Evolutionary conservation across 2,329 filamentous ascomycete genomes (phyloP).

Genomic region (Hypoxylon sp.): DNA sequence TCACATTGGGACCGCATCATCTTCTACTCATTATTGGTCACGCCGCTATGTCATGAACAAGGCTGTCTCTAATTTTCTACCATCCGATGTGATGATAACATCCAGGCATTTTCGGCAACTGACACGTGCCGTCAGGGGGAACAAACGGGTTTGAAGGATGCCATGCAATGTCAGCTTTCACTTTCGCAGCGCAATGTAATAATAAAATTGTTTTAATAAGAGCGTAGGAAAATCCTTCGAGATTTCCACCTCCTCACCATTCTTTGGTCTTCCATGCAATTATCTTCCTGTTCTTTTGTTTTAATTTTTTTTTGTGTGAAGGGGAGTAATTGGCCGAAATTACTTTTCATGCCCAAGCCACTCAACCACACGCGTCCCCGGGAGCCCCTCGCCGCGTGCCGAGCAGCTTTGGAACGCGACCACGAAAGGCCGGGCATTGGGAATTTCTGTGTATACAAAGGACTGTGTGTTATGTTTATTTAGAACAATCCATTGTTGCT

Average conservation of each 20-base stretch:
- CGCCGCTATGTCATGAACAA: slow-evolving; percentile 4
- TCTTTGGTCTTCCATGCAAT: slow-evolving; percentile 2
- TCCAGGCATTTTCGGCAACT: slow-evolving; percentile 5
- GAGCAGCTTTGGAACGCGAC: slow-evolving; percentile 32
- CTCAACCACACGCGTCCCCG: slow-evolving; percentile 29
- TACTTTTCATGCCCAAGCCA: slow-evolving; percentile 39
- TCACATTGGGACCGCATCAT: not conserved
- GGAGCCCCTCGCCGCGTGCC: not conserved
- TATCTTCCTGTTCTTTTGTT: slow-evolving; percentile 12
- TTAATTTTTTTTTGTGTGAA: slow-evolving; percentile 34
- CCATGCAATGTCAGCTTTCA: slow-evolving; percentile 37
- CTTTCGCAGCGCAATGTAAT: slow-evolving; percentile 32
- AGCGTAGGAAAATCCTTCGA: slow-evolving; percentile 24
- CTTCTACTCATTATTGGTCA: slow-evolving; percentile 1
- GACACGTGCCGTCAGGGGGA: not conserved
- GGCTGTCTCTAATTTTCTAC: slow-evolving; percentile 1
- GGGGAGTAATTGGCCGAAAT: slow-evolving; percentile 37
- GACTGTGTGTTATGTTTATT: slow-evolving; percentile 8
- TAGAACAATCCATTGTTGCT: not conserved
- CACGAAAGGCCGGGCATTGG: slow-evolving; percentile 23
- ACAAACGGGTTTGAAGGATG: slow-evolving; percentile 27
- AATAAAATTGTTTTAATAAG: slow-evolving; percentile 25
- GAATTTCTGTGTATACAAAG: slow-evolving; percentile 16
- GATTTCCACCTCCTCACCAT: slow-evolving; percentile 13
- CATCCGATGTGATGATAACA: slow-evolving; percentile 9